Evolutionary conservation across 2,329 filamentous ascomycete species (phyloP).

Genomic region (Epichloe glyceriae): DNA sequence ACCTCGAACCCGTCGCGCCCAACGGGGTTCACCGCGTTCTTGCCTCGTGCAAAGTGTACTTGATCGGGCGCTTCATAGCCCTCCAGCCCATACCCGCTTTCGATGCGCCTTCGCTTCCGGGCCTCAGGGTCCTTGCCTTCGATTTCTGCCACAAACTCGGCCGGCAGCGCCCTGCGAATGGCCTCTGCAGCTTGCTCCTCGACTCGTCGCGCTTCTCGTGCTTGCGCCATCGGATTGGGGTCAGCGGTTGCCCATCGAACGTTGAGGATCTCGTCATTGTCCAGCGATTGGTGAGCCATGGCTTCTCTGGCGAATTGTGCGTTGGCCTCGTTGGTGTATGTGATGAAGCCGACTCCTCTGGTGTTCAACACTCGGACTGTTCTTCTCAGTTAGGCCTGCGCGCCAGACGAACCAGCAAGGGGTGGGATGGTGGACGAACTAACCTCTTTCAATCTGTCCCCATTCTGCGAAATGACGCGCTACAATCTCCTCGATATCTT

Average conservation of each 20-base stretch:
- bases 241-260: constrained; percentile 95
- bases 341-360: constrained; percentile 87
- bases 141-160: constrained; percentile 83
- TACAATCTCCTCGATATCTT: constrained; percentile 95
- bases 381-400: background rate
- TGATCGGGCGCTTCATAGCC: constrained; percentile 92
- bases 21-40: constrained; percentile 48
- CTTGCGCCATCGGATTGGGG: constrained; percentile 89
- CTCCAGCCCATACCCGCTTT: constrained; percentile 76
- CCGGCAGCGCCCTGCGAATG: constrained; percentile 74
- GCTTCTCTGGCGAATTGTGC: constrained; percentile 87
- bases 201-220: constrained; percentile 73
- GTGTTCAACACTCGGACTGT: constrained; percentile 68
- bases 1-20: constrained; percentile 48
- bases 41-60: constrained; percentile 77
- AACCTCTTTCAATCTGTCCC: constrained; percentile 75
- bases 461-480: constrained; percentile 93
- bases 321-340: constrained; percentile 82
- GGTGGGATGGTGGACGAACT: constrained; percentile 11
- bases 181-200: constrained; percentile 96
- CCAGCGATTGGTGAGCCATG: constrained; percentile 87
- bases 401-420: background rate
- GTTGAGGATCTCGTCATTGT: constrained; percentile 86
- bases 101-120: constrained; percentile 75
- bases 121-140: constrained; percentile 83